Evolutionary conservation across 108 stramenopile genomes (phyloP).

Genomic region (Stephanodiscus triporus): DNA sequence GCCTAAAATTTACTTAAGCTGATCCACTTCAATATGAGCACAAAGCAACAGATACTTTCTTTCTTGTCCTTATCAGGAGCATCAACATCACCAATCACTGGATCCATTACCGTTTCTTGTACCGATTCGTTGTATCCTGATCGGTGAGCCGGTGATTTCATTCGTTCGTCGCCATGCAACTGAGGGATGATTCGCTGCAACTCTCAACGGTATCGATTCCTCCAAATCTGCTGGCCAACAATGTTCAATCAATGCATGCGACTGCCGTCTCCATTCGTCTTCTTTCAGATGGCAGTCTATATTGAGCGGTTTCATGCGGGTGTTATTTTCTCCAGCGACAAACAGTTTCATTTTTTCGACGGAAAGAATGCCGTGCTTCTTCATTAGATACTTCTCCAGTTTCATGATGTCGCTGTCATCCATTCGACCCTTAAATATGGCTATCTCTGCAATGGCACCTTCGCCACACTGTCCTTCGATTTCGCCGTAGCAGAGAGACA

Average conservation of each 20-base stretch:
- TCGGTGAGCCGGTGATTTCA: conserved; percentile 66
- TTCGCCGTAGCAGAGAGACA: conserved; percentile 83
- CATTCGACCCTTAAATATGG: conserved; percentile 76
- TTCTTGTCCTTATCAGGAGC: too few relatives aligned
- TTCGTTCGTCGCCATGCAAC: conserved; percentile 74
- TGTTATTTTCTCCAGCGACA: conserved; percentile 24
- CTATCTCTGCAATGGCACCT: conserved; percentile 79
- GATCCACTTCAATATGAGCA: not conserved
- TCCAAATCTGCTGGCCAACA: conserved; percentile 42
- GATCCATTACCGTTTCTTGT: conserved; percentile 47
- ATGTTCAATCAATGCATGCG: conserved; percentile 67
- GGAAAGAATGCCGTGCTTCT: conserved; percentile 68
- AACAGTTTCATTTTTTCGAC: conserved; percentile 21
- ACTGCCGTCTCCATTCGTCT: conserved; percentile 58
- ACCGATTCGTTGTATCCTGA: conserved; percentile 65
- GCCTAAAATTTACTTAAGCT: too few relatives aligned
- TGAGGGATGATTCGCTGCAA: conserved; percentile 62
- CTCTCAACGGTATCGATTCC: conserved; percentile 64
- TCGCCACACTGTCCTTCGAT: conserved; percentile 65
- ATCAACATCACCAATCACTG: conserved; percentile 58
- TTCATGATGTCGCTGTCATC: conserved; percentile 51
- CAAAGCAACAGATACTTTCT: not conserved
- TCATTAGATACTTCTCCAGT: conserved; percentile 73
- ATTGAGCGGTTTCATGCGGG: conserved; percentile 19
- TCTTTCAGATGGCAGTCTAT: conserved; percentile 49